Percentiles rank a stretch among this genome's conserved stretches.
These are phyloP conservation scores for Cytospora piceae DNA, from an alignment of 2,329 filamentous ascomycete species.

Conservation along the genomic window DNA sequence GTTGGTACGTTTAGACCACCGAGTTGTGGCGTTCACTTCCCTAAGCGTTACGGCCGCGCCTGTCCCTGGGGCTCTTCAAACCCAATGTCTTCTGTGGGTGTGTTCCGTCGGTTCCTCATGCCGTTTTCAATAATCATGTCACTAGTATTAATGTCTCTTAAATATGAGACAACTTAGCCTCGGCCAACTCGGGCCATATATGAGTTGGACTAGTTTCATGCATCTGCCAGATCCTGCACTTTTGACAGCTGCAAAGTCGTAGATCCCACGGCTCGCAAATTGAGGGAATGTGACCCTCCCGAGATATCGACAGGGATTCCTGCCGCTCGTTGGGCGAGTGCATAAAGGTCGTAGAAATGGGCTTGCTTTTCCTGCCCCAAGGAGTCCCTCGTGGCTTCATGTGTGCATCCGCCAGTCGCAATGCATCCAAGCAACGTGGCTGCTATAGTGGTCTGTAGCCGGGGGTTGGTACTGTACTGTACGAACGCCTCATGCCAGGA, in stretches of 20 bases:
- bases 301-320: slow-evolving; percentile 11
- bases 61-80: no score
- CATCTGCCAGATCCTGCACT: slow-evolving; percentile 23
- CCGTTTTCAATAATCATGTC: no score
- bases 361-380: neutral
- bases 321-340: neutral
- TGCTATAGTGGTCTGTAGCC: neutral
- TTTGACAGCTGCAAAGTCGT: slow-evolving; percentile 24
- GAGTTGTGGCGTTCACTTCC: no score
- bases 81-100: neutral
- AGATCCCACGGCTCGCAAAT: slow-evolving; percentile 10
- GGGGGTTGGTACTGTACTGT: neutral
- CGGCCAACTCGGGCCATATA: neutral
- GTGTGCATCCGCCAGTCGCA: neutral
- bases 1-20: no score
- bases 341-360: no score
- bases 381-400: neutral
- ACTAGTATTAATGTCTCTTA: neutral
- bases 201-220: slow-evolving; percentile 7
- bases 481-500: neutral
- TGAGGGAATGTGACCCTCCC: neutral
- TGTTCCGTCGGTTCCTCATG: neutral
- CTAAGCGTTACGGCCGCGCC: no score
- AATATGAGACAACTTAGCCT: neutral
- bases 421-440: neutral